Percentiles rank a stretch among this genome's conserved stretches.
These are phyloP conservation scores for Pyrenopolyporus hunteri DNA, from an alignment of 495 filamentous ascomycete species.

Conservation along the genomic window DNA sequence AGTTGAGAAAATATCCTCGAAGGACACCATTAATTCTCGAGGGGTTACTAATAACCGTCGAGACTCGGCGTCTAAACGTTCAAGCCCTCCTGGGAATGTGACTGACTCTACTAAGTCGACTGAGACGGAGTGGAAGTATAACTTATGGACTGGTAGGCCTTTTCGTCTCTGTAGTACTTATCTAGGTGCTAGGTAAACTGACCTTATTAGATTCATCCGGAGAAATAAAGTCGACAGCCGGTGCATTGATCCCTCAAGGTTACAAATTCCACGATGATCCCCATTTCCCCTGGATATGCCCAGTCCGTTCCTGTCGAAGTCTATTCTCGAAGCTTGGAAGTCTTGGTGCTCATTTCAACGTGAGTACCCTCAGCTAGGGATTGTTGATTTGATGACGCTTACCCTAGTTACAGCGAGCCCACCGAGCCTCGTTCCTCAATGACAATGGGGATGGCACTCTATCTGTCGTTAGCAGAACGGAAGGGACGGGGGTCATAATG, in stretches of 20 bases:
- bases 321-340: conserved; percentile 26
- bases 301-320: conserved; percentile 37
- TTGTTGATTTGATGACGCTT: conserved; percentile 11
- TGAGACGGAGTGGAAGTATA: conserved; percentile 11
- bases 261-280: conserved; percentile 34
- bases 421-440: conserved; percentile 38
- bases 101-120: neutral
- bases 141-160: conserved; percentile 11
- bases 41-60: too few relatives aligned
- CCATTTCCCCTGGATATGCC: conserved; percentile 41
- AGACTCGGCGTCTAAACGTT: too few relatives aligned
- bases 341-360: conserved; percentile 38
- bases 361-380: conserved; percentile 2
- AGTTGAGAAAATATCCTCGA: too few relatives aligned
- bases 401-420: conserved; percentile 35
- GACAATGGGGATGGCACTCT: conserved; percentile 50
- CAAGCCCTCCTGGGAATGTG: neutral
- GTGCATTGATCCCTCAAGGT: conserved; percentile 35
- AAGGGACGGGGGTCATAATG: neutral
- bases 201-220: conserved; percentile 13
- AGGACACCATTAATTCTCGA: too few relatives aligned
- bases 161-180: neutral
- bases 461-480: conserved; percentile 25
- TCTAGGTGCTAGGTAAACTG: neutral
- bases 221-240: conserved; percentile 12